A percentile compares a stretch with the other conserved stretches of the same genome.
Evolutionary conservation across 805 yeast genomes (phyloP).

Genomic region (Wickerhamiella cacticola): DNA sequence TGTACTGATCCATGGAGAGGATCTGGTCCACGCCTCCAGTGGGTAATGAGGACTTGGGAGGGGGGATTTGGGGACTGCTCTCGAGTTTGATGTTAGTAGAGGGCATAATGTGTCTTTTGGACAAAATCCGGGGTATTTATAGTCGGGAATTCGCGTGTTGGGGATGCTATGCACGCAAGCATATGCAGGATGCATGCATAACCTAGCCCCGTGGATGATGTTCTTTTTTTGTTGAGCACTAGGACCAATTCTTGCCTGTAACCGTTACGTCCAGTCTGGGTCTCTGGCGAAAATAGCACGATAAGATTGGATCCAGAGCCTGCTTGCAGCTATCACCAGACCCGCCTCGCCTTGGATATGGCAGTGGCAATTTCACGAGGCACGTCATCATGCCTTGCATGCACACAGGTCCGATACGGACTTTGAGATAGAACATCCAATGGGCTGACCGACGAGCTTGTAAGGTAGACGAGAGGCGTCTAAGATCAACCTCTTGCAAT

Average conservation of each 20-base stretch:
- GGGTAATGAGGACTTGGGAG: slow-evolving; percentile 13
- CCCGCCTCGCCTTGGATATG: too few species aligned
- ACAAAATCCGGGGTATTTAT: not conserved
- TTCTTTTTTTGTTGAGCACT: not conserved
- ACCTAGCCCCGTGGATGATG: slow-evolving; percentile 1
- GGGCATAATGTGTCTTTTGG: slow-evolving; percentile 2
- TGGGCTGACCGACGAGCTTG: too few species aligned
- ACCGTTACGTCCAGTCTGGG: too few species aligned
- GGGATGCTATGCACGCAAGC: slow-evolving; percentile 6
- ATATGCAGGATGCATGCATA: slow-evolving; percentile 6
- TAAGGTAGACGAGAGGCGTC: too few species aligned
- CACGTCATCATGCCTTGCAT: too few species aligned
- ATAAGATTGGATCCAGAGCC: not conserved
- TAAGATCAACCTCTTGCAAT: too few species aligned
- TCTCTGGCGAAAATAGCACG: too few species aligned
- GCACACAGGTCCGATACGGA: too few species aligned
- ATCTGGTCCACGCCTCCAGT: slow-evolving; percentile 27
- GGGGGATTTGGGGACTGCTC: slow-evolving; percentile 3
- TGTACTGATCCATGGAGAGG: slow-evolving; percentile 39
- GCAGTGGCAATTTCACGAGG: too few species aligned
- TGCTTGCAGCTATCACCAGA: too few species aligned
- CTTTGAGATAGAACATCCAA: too few species aligned
- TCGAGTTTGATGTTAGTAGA: slow-evolving; percentile 8
- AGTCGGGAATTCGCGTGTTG: slow-evolving; percentile 6
- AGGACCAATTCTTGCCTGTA: too few species aligned